phyloP scores from a whole-genome alignment of 139 green algal genomes.

The Chlorella sorokiniana region DNA sequence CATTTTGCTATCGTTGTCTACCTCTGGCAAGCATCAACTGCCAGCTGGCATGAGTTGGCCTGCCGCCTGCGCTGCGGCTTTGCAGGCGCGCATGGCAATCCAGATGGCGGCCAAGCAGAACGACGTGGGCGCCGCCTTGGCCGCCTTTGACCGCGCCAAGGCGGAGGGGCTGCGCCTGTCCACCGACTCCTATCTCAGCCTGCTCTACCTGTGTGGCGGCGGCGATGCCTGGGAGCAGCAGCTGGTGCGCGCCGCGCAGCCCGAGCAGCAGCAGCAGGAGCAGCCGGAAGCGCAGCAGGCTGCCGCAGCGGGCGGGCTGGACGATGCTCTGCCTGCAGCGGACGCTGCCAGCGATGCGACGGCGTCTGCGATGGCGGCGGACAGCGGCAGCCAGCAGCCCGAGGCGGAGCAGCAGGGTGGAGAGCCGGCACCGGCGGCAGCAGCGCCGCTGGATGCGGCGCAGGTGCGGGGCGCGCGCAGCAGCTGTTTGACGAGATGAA shows the following conservation, averaged over 20 bases:
- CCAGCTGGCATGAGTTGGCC: no score
- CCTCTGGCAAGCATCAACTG: neutral
- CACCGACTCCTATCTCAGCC: conserved; percentile 28
- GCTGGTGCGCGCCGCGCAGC: neutral
- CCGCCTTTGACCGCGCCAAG: conserved; percentile 47
- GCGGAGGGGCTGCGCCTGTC: conserved; percentile 26
- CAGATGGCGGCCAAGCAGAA: conserved; percentile 35
- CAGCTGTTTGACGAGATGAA: conserved; percentile 40
- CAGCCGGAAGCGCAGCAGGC: neutral
- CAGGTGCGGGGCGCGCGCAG: neutral
- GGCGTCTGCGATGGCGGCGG: neutral
- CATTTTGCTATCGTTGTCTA: neutral
- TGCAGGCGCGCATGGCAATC: conserved; percentile 34
- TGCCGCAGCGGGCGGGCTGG: neutral
- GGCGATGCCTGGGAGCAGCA: conserved; percentile 52
- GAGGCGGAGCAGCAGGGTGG: neutral
- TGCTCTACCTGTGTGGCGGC: conserved; percentile 59
- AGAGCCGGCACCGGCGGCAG: neutral
- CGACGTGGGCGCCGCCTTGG: conserved; percentile 35
- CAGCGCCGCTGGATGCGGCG: neutral
- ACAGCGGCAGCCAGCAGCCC: neutral
- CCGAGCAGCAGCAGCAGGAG: neutral
- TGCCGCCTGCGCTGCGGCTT: neutral
- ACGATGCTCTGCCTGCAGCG: neutral
- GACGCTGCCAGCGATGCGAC: neutral